phyloP scores from a whole-genome alignment of 768 basidiomycete genomes.

The Phylloporus sp. region DNA sequence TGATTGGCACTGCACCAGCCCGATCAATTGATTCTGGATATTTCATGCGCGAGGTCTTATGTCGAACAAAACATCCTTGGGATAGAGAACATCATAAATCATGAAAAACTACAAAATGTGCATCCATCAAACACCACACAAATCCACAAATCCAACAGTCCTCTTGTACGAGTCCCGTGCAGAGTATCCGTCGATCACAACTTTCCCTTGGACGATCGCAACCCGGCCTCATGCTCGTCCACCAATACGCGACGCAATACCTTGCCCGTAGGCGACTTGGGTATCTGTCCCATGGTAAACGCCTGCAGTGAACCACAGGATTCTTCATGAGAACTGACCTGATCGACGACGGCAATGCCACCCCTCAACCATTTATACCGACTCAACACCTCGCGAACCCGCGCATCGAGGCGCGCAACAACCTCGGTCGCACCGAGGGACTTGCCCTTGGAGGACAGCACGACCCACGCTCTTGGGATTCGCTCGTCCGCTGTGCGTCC shows the following conservation, averaged over 20 bases:
- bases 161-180: too few relatives aligned
- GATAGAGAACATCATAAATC: too few relatives aligned
- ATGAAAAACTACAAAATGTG: too few relatives aligned
- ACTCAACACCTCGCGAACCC: conserved; percentile 61
- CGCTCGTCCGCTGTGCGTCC: conserved; percentile 69
- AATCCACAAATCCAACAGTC: too few relatives aligned
- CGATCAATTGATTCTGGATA: too few relatives aligned
- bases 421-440: conserved; percentile 39
- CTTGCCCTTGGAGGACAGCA: conserved; percentile 54
- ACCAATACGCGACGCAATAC: conserved; percentile 57
- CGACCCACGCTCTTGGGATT: conserved; percentile 74
- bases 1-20: too few relatives aligned
- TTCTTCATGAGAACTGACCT: conserved; percentile 40
- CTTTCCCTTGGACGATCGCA: conserved; percentile 18
- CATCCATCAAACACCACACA: too few relatives aligned
- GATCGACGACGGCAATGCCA: conserved; percentile 58
- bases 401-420: conserved; percentile 47
- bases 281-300: conserved; percentile 43
- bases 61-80: too few relatives aligned
- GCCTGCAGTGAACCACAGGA: neutral
- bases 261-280: conserved; percentile 73
- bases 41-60: too few relatives aligned
- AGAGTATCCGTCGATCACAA: too few relatives aligned
- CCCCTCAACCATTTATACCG: conserved; percentile 75
- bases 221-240: conserved; percentile 46